Conservation (phyloP, 1,284 basidiomycete species). For the Moesziomyces parantarcticus region DNA sequence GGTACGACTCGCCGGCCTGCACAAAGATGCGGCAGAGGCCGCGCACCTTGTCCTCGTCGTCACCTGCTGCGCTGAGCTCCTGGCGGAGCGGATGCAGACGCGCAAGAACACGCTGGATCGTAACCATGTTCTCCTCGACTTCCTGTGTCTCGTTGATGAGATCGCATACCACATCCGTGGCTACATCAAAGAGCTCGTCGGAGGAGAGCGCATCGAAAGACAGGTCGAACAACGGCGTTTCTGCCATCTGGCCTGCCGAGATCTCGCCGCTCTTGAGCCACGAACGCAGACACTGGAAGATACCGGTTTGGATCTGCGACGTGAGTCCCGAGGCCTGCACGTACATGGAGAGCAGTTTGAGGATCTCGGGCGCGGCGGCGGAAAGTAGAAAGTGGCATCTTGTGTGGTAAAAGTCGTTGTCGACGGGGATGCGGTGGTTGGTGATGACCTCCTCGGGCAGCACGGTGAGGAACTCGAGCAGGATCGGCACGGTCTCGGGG, state of each 20-base stretch:
- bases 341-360: conserved; percentile 87
- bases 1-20: conserved; percentile 96
- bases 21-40: conserved; percentile 91
- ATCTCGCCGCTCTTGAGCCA: conserved; percentile 93
- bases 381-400: conserved; percentile 57
- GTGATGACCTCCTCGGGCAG: conserved; percentile 88
- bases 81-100: conserved; percentile 54
- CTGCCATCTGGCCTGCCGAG: conserved; percentile 75
- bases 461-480: conserved; percentile 90
- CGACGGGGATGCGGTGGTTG: conserved; percentile 88
- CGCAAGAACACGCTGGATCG: conserved; percentile 88
- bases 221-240: conserved; percentile 84
- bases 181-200: conserved; percentile 88
- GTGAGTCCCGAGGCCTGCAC: conserved; percentile 88
- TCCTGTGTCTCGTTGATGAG: conserved; percentile 99
- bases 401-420: conserved; percentile 78
- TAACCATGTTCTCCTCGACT: conserved; percentile 89
- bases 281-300: conserved; percentile 86
- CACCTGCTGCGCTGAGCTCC: conserved; percentile 55
- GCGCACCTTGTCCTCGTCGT: conserved; percentile 86
- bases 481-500: conserved; percentile 81
- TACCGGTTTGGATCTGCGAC: conserved; percentile 79
- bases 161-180: conserved; percentile 91
- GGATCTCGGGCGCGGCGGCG: conserved; percentile 78
- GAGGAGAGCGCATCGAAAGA: conserved; percentile 60